Evolutionary conservation across 2,329 filamentous ascomycete species (phyloP), one percentile per base, ranked within the genome.

Genomic region (Hymenoscyphus albidus): DNA sequence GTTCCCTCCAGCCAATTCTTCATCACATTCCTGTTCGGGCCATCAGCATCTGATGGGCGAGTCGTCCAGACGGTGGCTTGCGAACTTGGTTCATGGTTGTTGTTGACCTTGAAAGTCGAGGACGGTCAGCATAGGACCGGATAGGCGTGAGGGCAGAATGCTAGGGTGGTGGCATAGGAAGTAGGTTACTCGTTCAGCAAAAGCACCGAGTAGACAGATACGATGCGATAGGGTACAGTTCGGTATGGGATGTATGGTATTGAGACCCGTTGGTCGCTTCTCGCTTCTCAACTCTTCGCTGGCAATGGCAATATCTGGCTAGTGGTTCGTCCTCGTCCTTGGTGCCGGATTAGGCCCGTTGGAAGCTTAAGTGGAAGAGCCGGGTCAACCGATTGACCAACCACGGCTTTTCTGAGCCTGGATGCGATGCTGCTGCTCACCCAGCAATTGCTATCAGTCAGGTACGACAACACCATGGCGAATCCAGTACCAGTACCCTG

Each of bases 1-100:
- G 48, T 54, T 54, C 48, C 48, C 48, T 54, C 48, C 48, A 54
- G n/a, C 48, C 48, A 54, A 54, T 54, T 54, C 48, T 54, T 54
- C 48, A 54, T 4, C 48, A 54, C 48, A 54, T 54, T 54, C 48
- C 48, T 54, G 18, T 54, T 54, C 48, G 22, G 18, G 18, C 22
- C 7, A 54, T 18, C n/a, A 51, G n/a, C 44, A 51, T 18, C 27
- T 27, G 27, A 51, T 51, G 44, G 22, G 44, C 44, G 42, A 48
- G 42, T 48, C 42, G 44, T 51, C 48, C 9, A 54, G 18, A 27
- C 18, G 48, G 48, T 51, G 22, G 18, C 48, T 54, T 27, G 27
- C 27, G 27, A 27, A 27, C 27, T 27, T 54, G 48, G 48, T 54
- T 54, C 18, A 54, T 54, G 18, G 18, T 22, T 7, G 18, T 35